These are phyloP conservation scores for Lathyrus sativus DNA, from an alignment of 306 rosid species.

Conservation along the genomic window DNA sequence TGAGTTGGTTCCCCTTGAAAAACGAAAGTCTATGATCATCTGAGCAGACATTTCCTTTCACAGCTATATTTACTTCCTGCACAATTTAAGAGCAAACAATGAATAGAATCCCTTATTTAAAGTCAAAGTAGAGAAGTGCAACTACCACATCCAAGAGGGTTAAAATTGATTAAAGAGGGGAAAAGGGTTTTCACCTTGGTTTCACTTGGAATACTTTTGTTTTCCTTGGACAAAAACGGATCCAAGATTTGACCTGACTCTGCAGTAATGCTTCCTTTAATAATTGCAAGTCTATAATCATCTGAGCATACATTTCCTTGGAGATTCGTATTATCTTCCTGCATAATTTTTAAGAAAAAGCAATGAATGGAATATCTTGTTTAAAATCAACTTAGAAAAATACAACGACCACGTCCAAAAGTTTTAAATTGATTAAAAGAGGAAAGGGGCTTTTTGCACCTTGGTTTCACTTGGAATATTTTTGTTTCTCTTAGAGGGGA, in stretches of 20 bases:
- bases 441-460: slow-evolving; percentile 43
- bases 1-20: slow-evolving; percentile 39
- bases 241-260: slow-evolving; percentile 39
- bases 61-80: slow-evolving; percentile 53
- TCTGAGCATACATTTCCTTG: slow-evolving; percentile 38
- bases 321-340: slow-evolving; percentile 49
- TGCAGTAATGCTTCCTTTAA: slow-evolving; percentile 35
- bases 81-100: slow-evolving; percentile 33
- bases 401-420: slow-evolving; percentile 10
- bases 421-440: slow-evolving; percentile 22
- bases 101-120: slow-evolving; percentile 31
- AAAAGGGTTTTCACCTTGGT: slow-evolving; percentile 46
- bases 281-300: slow-evolving; percentile 35
- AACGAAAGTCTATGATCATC: slow-evolving; percentile 39
- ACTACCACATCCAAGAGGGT: slow-evolving; percentile 23
- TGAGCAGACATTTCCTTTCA: slow-evolving; percentile 38
- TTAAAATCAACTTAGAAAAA: slow-evolving; percentile 23
- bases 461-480: slow-evolving; percentile 39
- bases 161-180: slow-evolving; percentile 12
- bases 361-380: slow-evolving; percentile 29
- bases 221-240: slow-evolving; percentile 37
- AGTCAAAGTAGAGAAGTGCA: slow-evolving; percentile 15
- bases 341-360: slow-evolving; percentile 41
- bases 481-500: slow-evolving; percentile 25
- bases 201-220: slow-evolving; percentile 36